Evolutionary conservation across 257 asterid species (phyloP), one percentile per base, ranked within the genome.

Genomic region (Osmanthus fragrans): DNA sequence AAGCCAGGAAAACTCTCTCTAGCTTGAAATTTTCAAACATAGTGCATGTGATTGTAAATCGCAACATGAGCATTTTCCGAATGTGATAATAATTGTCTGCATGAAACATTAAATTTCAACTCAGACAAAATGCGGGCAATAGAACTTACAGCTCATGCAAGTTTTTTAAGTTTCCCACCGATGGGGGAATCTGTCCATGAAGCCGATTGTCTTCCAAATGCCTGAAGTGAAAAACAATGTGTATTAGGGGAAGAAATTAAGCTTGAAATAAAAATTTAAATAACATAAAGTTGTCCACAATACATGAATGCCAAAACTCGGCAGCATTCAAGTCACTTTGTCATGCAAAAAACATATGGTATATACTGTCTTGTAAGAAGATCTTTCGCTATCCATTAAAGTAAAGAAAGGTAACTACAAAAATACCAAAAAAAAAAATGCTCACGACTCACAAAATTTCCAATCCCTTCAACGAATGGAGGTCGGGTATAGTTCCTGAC

Each of bases 161-260:
- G 75, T 34, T 84, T 29, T 45, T 80, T n/a, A 79, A 66, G 86
- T 80, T 81, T 81, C 93, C 96, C 18, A 95, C 86, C 36, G 93
- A 86, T 69, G 85, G 85, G 16, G 96, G 96, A 71, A 95, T 93
- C 27, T 66, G 73, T 75, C 97, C 98, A 78, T 86, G 67, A 11
- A 95, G 86, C 68, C 72, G 82, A 80, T 95, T 95, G 89, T 90
- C 88, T 80, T 90, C 90, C 86, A 95, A 84, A 88, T 93, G 96
- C 89, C 99, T 95, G 92, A 73, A 64, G 73, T 56, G 36, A 56
- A 77, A 76, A 56, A 75, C 54, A 29, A 42, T 51, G 65, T 39
- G 47, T 33, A 73, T 77, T 58, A 68, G 51, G 51, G 37, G 34
- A 13, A 71, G 33, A 40, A 40, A 71, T 21, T 70, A n/a, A 0